Evolutionary conservation across 1,139 yeast genomes (phyloP), one percentile per base, ranked within the genome.

Genomic region (Hyphopichia khmerensis): DNA sequence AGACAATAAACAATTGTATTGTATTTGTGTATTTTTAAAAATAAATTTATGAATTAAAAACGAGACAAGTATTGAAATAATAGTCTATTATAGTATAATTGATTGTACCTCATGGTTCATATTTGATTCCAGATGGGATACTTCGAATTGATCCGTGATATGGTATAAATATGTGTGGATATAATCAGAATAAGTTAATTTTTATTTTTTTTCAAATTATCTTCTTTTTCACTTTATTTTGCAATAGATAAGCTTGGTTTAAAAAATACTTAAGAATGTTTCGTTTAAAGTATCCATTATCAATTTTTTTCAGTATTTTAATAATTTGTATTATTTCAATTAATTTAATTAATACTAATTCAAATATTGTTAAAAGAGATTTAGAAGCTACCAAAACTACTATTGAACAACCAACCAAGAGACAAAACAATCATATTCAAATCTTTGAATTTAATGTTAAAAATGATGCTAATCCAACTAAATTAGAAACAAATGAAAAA

Each of bases 391-490:
- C 19, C 4, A 5, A 30, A 30, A 13, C 33, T 4, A 24, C 15
- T 21, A 16, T 5, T 7, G 36, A 34, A 4, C n/a, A 8, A 9
- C 29, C 29, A 9, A 26, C 29, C 10, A 26, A 26, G 10, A 26
- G 29, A 26, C 11, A 11, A n/a, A 17, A 30, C 10, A 17, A 32
- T 17, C 26, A 13, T 4, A 23, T 39, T 19, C 41, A 75, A 23
- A 47, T 75, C 4, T 73, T 72, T 52, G 62, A 70, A n/a, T 69
- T 73, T 52, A 75, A 75, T 47, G 65, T 74, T 43, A 60, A 79
- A 15, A 39, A 39, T 19, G 37, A 39, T 29, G 69, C 64, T 46
- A 77, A 67, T 38, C 65, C 43, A 42, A 18, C 43, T 37, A 46
- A 36, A 33, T 51, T 36, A 39, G 55, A 39, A 44, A 40, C 23